These are phyloP conservation scores for Angomonas desouzai DNA, from an alignment of 208 protist species.

Conservation along the genomic window DNA sequence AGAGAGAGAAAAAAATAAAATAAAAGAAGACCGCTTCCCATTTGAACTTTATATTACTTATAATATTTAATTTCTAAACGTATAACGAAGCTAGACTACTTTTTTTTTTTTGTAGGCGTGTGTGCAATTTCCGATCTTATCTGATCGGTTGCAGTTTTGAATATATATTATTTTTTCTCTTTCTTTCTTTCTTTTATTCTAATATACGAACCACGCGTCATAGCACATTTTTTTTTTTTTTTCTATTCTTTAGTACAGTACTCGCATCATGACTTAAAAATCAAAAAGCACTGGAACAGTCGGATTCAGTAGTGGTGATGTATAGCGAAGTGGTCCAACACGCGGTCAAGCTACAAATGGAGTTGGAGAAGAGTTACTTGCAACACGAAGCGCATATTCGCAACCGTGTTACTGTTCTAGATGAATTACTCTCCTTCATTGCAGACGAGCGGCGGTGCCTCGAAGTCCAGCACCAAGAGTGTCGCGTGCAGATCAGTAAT, in stretches of 20 bases:
- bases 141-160: too few relatives aligned
- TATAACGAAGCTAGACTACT: too few relatives aligned
- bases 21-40: too few relatives aligned
- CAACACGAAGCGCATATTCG: conserved; percentile 76
- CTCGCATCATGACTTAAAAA: conserved; percentile 3
- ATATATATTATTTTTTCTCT: too few relatives aligned
- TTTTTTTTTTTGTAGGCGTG: too few relatives aligned
- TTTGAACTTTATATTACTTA: too few relatives aligned
- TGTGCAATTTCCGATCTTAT: too few relatives aligned
- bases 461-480: conserved; percentile 83
- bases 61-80: too few relatives aligned
- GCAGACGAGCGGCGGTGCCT: conserved; percentile 80
- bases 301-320: conserved; percentile 9
- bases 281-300: not conserved
- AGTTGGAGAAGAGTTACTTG: conserved; percentile 75
- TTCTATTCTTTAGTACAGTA: conserved; percentile 5
- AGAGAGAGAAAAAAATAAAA: not conserved
- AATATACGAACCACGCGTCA: too few relatives aligned
- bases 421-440: conserved; percentile 74
- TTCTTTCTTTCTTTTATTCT: conserved; percentile 1
- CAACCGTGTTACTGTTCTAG: conserved; percentile 69
- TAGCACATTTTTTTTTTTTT: not conserved
- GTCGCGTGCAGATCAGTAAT: conserved; percentile 70
- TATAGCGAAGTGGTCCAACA: conserved; percentile 38
- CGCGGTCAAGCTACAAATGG: conserved; percentile 48